Evolutionary conservation across 2,329 filamentous ascomycete genomes (phyloP), one percentile per base, ranked within the genome.

Genomic region (Colletotrichum euphorbiae): DNA sequence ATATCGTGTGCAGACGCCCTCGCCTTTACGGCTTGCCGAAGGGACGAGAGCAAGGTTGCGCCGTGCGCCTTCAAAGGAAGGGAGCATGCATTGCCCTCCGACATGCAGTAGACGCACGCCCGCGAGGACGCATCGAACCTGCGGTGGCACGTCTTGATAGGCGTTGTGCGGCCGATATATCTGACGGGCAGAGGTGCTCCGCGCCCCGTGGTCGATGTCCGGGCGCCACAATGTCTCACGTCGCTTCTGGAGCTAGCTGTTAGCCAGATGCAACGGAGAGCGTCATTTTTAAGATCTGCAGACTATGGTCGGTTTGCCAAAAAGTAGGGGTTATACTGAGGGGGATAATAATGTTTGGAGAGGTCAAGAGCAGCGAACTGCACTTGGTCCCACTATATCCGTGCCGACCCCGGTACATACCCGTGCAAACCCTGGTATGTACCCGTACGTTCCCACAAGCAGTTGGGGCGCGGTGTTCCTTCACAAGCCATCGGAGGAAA

Each of bases 211-310:
- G 8, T 1, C 48, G 11, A 51, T 33, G 48, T 51, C 24, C 48
- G 24, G 48, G 48, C 48, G 48, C 48, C 21, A 21, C 46, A 50
- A n/a, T 51, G 48, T 51, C 48, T 33, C 48, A 51, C 24, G 24
- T 31, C 15, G 48, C 8, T 33, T 15, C 3, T 24, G 1, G 13
- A n/a, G 24, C 48, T 51, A 51, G 48, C 17, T 3, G 13, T 51
- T 33, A 51, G 48, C 48, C 48, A 28, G 48, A 33, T 51, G 48
- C 48, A 51, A 51, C 24, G n/a, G 3, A 4, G n/a, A 51, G n/a
- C 46, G 31, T 51, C n/a, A 9, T 12, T 33, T 9, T 13, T 2
- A 5, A 2, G 21, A 28, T 33, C 0, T 0, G 0, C 6, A 51
- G 4, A 6, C n/a, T n/a, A n/a, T n/a, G n/a, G n/a, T n/a, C n/a